A percentile compares a stretch with the other conserved stretches of the same genome.
Conservation (phyloP, 2,329 filamentous ascomycete species). For the Verticillium albo-atrum region DNA sequence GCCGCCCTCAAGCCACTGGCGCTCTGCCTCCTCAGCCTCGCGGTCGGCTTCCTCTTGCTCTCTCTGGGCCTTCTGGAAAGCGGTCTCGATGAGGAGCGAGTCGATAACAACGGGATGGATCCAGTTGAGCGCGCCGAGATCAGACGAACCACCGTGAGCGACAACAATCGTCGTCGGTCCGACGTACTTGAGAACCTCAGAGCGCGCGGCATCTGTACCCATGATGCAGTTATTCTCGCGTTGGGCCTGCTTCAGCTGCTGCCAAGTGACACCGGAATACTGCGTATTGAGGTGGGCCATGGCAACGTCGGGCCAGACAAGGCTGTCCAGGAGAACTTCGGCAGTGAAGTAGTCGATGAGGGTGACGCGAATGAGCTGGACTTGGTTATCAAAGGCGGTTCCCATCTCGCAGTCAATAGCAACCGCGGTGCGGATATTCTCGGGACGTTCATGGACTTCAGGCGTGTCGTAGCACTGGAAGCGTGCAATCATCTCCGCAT, state of each 20-base stretch:
- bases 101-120: slow-evolving; percentile 41
- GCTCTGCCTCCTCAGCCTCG: slow-evolving; percentile 4
- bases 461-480: slow-evolving; percentile 8
- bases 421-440: slow-evolving; percentile 21
- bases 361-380: slow-evolving; percentile 47
- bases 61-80: slow-evolving; percentile 6
- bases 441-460: slow-evolving; percentile 1
- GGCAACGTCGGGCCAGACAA: slow-evolving; percentile 41
- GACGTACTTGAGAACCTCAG: slow-evolving; percentile 37
- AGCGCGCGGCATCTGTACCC: slow-evolving; percentile 36
- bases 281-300: slow-evolving; percentile 46
- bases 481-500: slow-evolving; percentile 16
- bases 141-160: slow-evolving; percentile 37
- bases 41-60: slow-evolving; percentile 12
- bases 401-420: slow-evolving; percentile 56
- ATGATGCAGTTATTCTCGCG: slow-evolving; percentile 26
- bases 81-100: slow-evolving; percentile 30
- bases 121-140: slow-evolving; percentile 42
- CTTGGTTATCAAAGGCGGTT: slow-evolving; percentile 33
- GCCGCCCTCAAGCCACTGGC: background rate
- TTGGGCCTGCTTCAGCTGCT: slow-evolving; percentile 30
- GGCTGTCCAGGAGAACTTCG: slow-evolving; percentile 40
- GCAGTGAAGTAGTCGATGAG: slow-evolving; percentile 47
- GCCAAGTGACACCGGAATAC: slow-evolving; percentile 42
- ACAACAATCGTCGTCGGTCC: slow-evolving; percentile 42